Conservation (phyloP, 1,139 yeast genomes). For the Kodamaea sp. region DNA sequence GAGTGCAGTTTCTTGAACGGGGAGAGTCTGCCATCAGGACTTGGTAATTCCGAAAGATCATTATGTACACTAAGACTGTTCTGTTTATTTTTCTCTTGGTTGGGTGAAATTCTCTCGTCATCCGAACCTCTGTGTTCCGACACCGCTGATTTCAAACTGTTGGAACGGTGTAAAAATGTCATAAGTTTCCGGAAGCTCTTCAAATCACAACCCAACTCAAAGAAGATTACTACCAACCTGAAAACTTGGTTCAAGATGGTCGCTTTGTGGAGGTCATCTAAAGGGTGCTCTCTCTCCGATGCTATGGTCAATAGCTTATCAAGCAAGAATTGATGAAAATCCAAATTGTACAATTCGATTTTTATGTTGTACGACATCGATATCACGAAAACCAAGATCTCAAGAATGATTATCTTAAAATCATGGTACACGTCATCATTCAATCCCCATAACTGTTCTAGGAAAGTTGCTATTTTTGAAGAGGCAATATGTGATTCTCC, state of each 20-base stretch:
- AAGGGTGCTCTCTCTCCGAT: background rate
- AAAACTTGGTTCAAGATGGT: slow-evolving; percentile 21
- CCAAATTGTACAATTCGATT: slow-evolving; percentile 21
- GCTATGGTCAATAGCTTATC: slow-evolving; percentile 16
- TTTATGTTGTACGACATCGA: slow-evolving; percentile 28
- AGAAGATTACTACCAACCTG: slow-evolving; percentile 27
- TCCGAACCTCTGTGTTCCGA: background rate
- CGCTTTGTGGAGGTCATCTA: slow-evolving; percentile 9
- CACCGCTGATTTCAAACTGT: background rate
- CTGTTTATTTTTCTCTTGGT: background rate
- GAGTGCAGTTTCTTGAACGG: background rate
- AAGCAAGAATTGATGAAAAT: slow-evolving; percentile 25
- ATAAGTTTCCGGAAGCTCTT: slow-evolving; percentile 22
- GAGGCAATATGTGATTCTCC: slow-evolving; percentile 5
- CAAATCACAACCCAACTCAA: slow-evolving; percentile 41
- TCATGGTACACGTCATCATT: slow-evolving; percentile 29
- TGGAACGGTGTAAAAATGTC: slow-evolving; percentile 17
- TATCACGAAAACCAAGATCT: slow-evolving; percentile 26
- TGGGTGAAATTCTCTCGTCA: background rate
- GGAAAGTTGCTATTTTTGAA: slow-evolving; percentile 14
- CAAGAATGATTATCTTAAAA: slow-evolving; percentile 33
- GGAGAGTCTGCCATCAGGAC: background rate
- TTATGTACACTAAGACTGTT: too few relatives aligned
- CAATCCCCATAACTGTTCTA: slow-evolving; percentile 19
- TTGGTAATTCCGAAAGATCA: too few relatives aligned